Percentiles rank a stretch among this genome's conserved stretches.
phyloP scores from a whole-genome alignment of 305 asterid genomes.

The Rubia tinctorum region DNA sequence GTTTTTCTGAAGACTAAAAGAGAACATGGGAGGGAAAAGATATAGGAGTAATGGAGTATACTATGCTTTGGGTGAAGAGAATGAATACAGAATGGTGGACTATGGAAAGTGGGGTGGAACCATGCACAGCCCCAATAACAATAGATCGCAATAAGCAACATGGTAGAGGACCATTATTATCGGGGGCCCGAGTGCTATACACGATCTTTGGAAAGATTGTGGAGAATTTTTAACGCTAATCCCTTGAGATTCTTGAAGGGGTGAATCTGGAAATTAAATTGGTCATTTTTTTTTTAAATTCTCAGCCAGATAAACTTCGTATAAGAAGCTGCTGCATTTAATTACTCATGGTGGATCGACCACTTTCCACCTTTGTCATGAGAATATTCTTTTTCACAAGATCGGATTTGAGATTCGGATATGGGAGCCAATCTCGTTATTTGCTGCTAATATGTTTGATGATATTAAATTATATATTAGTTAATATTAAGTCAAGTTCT shows the following conservation, averaged over 20 bases:
- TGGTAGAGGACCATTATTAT: too few relatives aligned
- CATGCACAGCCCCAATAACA: slow-evolving; percentile 17
- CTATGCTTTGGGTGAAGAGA: slow-evolving; percentile 25
- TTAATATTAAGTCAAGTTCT: too few relatives aligned
- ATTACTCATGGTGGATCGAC: slow-evolving; percentile 16
- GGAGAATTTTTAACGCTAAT: slow-evolving; percentile 8
- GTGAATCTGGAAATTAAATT: slow-evolving; percentile 3
- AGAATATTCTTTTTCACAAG: background rate
- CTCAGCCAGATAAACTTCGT: slow-evolving; percentile 7
- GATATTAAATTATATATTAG: too few relatives aligned
- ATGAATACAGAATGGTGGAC: slow-evolving; percentile 4
- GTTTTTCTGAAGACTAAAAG: background rate
- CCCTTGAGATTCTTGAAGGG: slow-evolving; percentile 36
- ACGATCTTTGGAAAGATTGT: slow-evolving; percentile 24
- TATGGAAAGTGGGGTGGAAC: slow-evolving; percentile 16
- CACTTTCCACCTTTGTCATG: slow-evolving; percentile 2
- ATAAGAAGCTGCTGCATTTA: background rate
- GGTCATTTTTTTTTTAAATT: slow-evolving; percentile 17
- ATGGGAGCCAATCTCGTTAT: background rate
- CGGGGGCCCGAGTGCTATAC: slow-evolving; percentile 9
- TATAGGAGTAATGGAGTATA: too few relatives aligned
- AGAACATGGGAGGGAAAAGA: slow-evolving; percentile 8
- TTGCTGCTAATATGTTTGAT: too few relatives aligned
- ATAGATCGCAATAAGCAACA: slow-evolving; percentile 10
- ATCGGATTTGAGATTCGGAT: background rate